These are phyloP conservation scores for Bidens hawaiensis DNA, from an alignment of 140 eudicot genomes.

Conservation along the genomic window DNA sequence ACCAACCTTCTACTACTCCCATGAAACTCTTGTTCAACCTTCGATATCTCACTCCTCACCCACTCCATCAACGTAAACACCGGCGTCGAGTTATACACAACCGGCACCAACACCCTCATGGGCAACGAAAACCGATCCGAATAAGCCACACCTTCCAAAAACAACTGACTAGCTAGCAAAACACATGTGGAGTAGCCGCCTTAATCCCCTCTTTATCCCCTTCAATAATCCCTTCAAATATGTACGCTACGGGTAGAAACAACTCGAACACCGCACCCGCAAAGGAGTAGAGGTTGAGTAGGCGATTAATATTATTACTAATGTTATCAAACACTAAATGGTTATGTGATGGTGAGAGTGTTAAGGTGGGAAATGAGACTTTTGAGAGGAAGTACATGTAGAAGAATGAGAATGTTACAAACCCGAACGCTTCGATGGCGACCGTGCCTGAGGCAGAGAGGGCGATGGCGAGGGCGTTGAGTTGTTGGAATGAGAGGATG, in stretches of 20 bases:
- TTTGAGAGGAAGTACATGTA: constrained; percentile 65
- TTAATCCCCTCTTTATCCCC: constrained; percentile 75
- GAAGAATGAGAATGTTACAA: constrained; percentile 53
- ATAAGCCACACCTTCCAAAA: constrained; percentile 64
- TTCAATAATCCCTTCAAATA: constrained; percentile 57
- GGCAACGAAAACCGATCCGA: constrained; percentile 67
- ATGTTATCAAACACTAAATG: constrained; percentile 31
- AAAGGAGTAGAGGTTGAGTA: constrained; percentile 36
- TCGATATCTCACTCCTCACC: constrained; percentile 51
- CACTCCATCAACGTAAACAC: constrained; percentile 59
- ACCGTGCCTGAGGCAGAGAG: constrained; percentile 75
- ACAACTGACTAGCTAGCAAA: constrained; percentile 66
- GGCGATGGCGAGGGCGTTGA: constrained; percentile 54
- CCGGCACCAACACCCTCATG: constrained; percentile 67
- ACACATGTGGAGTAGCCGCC: constrained; percentile 81
- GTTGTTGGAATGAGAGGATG: constrained; percentile 52
- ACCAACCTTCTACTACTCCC: constrained; percentile 47
- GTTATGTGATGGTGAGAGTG: constrained; percentile 4
- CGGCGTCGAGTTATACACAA: constrained; percentile 60
- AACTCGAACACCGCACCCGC: constrained; percentile 49
- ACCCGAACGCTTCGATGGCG: constrained; percentile 38
- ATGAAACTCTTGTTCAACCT: constrained; percentile 21
- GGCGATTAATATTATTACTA: constrained; percentile 10
- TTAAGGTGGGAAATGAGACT: constrained; percentile 49
- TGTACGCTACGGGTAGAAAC: constrained; percentile 63